These are phyloP conservation scores for Canavalia gladiata DNA, from an alignment of 306 rosid genomes.

Conservation along the genomic window DNA sequence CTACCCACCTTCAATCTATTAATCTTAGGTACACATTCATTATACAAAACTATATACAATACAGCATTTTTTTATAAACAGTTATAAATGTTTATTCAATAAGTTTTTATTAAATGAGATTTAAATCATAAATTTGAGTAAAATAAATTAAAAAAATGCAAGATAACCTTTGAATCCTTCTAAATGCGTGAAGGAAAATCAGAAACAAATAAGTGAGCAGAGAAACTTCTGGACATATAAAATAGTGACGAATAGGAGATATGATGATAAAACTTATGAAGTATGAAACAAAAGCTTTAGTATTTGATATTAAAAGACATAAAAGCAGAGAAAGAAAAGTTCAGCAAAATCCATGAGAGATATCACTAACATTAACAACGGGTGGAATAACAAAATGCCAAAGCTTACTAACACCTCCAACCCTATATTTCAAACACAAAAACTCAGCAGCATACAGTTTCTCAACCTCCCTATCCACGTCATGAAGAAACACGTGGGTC, in stretches of 20 bases:
- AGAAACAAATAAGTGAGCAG: no score
- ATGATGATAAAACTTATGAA: background rate
- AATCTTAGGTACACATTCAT: no score
- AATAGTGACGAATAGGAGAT: background rate
- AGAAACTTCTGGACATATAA: background rate
- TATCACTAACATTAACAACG: slow-evolving; percentile 36
- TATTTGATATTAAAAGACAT: background rate
- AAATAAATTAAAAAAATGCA: no score
- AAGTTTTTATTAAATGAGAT: no score
- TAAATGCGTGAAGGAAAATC: no score
- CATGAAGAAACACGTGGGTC: slow-evolving; percentile 89
- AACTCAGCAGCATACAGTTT: slow-evolving; percentile 70
- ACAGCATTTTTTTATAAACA: no score
- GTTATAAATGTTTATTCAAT: no score
- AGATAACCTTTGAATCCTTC: no score
- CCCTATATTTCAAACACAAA: slow-evolving; percentile 73
- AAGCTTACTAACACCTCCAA: slow-evolving; percentile 71
- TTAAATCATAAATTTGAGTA: no score
- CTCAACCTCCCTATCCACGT: slow-evolving; percentile 78
- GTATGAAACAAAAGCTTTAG: background rate
- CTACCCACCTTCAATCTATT: no score
- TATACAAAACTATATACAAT: no score
- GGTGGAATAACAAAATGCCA: slow-evolving; percentile 86
- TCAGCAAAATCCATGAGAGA: slow-evolving; percentile 55
- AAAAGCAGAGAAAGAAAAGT: background rate